Percentiles rank a stretch among this genome's conserved stretches.
phyloP scores from a whole-genome alignment of 352 stramenopile species.

The Pythium utonaiense region DNA sequence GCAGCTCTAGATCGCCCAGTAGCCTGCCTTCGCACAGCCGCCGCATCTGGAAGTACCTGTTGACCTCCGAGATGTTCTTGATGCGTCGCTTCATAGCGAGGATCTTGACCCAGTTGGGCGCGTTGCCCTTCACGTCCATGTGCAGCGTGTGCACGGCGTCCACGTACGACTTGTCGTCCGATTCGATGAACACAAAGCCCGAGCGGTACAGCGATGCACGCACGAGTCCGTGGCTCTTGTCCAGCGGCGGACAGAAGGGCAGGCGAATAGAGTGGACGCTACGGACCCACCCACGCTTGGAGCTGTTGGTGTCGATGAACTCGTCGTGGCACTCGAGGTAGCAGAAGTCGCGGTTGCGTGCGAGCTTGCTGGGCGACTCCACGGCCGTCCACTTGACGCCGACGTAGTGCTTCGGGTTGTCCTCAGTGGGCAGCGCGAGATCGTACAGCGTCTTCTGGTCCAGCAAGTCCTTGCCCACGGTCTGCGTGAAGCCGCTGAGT shows the following conservation, averaged over 20 bases:
- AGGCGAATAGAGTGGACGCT: conserved; percentile 79
- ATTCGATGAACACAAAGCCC: conserved; percentile 79
- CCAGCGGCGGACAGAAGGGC: conserved; percentile 58
- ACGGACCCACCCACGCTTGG: conserved; percentile 68
- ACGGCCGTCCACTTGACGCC: conserved; percentile 79
- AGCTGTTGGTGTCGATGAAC: conserved; percentile 72
- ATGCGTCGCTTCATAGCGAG: conserved; percentile 72
- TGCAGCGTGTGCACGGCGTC: conserved; percentile 76
- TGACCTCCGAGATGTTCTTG: conserved; percentile 66
- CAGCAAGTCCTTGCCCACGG: conserved; percentile 70
- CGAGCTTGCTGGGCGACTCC: conserved; percentile 70
- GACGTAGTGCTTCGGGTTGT: conserved; percentile 85
- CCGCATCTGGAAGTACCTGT: conserved; percentile 64
- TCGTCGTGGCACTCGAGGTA: conserved; percentile 85
- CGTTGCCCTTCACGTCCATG: conserved; percentile 77
- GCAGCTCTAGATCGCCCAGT: conserved; percentile 59
- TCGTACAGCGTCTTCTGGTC: conserved; percentile 77
- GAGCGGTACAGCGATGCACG: conserved; percentile 74
- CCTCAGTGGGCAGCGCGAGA: conserved; percentile 49
- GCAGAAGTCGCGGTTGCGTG: conserved; percentile 79
- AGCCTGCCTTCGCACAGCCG: conserved; percentile 45
- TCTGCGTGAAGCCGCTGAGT: conserved; percentile 61
- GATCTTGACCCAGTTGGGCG: conserved; percentile 76
- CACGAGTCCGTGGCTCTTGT: conserved; percentile 55
- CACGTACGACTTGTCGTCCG: conserved; percentile 38